Evolutionary conservation across 1,284 basidiomycete genomes (phyloP), one percentile per base, ranked within the genome.

Genomic region (Apiotrichum brassicae): DNA sequence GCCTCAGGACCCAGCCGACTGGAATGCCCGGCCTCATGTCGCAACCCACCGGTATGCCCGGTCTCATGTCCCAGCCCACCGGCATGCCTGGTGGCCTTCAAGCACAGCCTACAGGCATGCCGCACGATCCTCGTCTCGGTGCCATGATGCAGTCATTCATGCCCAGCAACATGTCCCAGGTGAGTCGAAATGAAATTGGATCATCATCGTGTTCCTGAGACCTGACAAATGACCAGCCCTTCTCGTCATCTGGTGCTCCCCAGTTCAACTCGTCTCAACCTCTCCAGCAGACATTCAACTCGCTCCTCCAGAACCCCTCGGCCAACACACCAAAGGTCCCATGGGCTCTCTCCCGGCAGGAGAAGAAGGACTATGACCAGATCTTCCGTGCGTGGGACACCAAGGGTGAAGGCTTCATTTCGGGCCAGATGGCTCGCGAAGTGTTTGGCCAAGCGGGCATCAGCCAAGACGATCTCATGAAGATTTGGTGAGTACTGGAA

Each of bases 381-480:
- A 94, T 97, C 65, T 98, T 99, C 77, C 79, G 94, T 51, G 87
- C 90, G 23, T 99, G 94, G 95, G 94, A 97, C 70, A 75, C 82
- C 1, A 78, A 81, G 36, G 80, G 82, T 20, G 84, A 85, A 1
- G 72, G 72, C 1, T 98, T 94, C 74, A 89, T 98, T 68, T 83
- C 74, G 46, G 92, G 93, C 37, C 78, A 82, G 60, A 88, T 85
- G 37, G 92, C 93, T 0, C 77, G 87, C 43, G 90, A 97, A 66
- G 90, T 97, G 20, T 98, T 99, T 75, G 90, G 92, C 0, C 89
- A 94, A 70, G 90, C 87, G 70, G 94, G 92, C 2, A 71, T 98
- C 28, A 81, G 83, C 19, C 85, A 85, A 69, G 88, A 95, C 54
- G 89, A 94, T 65, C 77, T 99, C 24, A 94, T 93, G 60, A 84